These are phyloP conservation scores for Euryodendron excelsum DNA, from an alignment of 148 eudicot species.

Conservation along the genomic window DNA sequence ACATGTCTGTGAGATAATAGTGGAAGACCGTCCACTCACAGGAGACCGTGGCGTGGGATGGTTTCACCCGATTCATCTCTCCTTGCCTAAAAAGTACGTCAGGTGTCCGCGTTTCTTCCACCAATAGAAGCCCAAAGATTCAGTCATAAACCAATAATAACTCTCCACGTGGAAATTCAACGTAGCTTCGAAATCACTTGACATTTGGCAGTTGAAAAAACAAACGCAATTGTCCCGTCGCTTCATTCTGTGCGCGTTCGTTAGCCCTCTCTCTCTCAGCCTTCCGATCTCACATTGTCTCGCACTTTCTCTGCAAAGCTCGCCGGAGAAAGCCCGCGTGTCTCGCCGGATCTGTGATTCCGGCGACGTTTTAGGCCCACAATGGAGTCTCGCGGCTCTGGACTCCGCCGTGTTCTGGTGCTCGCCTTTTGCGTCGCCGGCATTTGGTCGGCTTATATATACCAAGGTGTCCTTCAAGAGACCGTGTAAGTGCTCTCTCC, in stretches of 20 bases:
- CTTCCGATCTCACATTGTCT: not conserved
- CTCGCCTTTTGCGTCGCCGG: conserved; percentile 80
- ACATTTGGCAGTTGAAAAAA: not conserved
- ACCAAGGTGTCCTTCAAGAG: conserved; percentile 97
- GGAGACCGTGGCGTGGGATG: no score
- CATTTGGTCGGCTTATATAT: conserved; percentile 95
- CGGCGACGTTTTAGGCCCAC: conserved; percentile 29
- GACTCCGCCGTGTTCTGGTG: conserved; percentile 68
- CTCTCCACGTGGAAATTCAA: conserved; percentile 29
- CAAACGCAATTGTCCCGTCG: not conserved
- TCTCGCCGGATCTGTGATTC: conserved; percentile 33
- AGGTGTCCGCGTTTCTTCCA: conserved; percentile 28
- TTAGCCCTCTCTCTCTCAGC: not conserved
- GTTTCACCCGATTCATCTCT: no score
- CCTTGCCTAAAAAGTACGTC: no score
- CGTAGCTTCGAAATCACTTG: conserved; percentile 18
- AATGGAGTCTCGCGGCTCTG: conserved; percentile 75
- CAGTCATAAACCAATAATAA: conserved; percentile 24
- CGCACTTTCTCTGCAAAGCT: not conserved
- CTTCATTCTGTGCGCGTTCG: not conserved
- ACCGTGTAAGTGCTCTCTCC: conserved; percentile 49
- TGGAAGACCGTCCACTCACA: no score
- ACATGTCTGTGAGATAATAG: no score
- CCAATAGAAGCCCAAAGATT: conserved; percentile 33
- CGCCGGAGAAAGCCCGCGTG: not conserved